Conservation (phyloP, 176 grass and related monocot genomes). For the sorghum (Sorghum bicolor) region DNA sequence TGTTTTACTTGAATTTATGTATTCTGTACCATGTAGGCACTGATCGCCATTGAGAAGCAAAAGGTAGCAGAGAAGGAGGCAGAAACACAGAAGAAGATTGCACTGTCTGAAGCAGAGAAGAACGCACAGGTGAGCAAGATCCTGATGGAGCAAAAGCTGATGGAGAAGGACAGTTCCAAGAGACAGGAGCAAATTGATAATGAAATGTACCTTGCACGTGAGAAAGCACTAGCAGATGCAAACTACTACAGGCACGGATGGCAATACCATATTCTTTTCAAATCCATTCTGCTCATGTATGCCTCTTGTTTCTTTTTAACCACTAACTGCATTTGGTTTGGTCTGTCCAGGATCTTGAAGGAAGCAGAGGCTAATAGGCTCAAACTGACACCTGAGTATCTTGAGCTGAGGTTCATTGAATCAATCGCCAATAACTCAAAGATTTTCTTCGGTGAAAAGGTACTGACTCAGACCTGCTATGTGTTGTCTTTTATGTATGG, state of each 20-base stretch:
- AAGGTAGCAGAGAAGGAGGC: slow-evolving; percentile 97
- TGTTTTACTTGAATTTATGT: slow-evolving; percentile 17
- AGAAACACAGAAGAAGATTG: slow-evolving; percentile 97
- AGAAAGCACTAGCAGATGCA: slow-evolving; percentile 80
- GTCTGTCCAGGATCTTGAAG: slow-evolving; percentile 59
- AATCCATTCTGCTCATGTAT: not conserved
- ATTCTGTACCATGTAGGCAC: slow-evolving; percentile 41
- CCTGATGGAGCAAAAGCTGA: slow-evolving; percentile 95
- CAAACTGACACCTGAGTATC: slow-evolving; percentile 92
- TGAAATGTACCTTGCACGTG: slow-evolving; percentile 89
- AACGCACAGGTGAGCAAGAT: slow-evolving; percentile 93
- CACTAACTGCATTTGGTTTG: slow-evolving; percentile 23
- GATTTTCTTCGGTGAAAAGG: slow-evolving; percentile 98
- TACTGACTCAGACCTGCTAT: slow-evolving; percentile 5
- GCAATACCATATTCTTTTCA: not conserved
- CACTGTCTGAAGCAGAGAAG: slow-evolving; percentile 95
- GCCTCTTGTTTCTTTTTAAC: not conserved
- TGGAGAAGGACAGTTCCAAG: slow-evolving; percentile 90
- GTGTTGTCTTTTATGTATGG: not conserved
- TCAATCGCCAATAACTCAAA: slow-evolving; percentile 92
- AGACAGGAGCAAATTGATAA: slow-evolving; percentile 90
- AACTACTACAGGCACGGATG: slow-evolving; percentile 66
- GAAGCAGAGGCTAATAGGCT: slow-evolving; percentile 92
- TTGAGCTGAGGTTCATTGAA: slow-evolving; percentile 95
- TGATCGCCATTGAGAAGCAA: slow-evolving; percentile 91